A percentile compares a stretch with the other conserved stretches of the same genome.
These are phyloP conservation scores for Aspergillus sclerotiicarbonarius DNA, from an alignment of 495 filamentous ascomycete species.

Conservation along the genomic window DNA sequence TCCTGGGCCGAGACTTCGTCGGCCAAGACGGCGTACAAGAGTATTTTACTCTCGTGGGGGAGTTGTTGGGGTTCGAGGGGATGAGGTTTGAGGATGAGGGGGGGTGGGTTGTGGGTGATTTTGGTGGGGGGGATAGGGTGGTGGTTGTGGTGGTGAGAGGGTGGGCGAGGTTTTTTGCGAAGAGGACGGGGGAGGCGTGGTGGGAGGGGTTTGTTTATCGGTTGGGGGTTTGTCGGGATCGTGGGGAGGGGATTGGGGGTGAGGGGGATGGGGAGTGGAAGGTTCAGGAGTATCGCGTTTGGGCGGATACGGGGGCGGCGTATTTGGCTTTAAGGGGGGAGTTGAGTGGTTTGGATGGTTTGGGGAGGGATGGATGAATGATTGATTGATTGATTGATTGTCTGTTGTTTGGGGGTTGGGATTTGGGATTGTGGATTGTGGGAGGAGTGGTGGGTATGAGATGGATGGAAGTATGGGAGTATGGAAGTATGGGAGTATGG, in stretches of 20 bases:
- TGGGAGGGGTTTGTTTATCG: slow-evolving; percentile 59
- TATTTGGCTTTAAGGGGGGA: slow-evolving; percentile 54
- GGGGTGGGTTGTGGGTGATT: slow-evolving; percentile 50
- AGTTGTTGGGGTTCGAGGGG: slow-evolving; percentile 40
- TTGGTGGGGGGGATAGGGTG: slow-evolving; percentile 15
- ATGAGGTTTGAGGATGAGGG: slow-evolving; percentile 49
- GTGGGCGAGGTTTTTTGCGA: slow-evolving; percentile 49
- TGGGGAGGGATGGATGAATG: no score
- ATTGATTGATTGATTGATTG: no score
- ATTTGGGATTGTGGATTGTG: no score
- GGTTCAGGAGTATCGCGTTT: slow-evolving; percentile 55
- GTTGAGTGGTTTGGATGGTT: no score
- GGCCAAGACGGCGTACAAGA: slow-evolving; percentile 43
- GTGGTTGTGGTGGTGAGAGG: slow-evolving; percentile 50
- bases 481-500: no score
- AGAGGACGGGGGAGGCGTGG: slow-evolving; percentile 51
- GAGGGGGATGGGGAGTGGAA: slow-evolving; percentile 23
- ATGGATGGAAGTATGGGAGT: no score
- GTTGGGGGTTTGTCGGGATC: slow-evolving; percentile 37
- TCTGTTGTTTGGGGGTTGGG: no score
- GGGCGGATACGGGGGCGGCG: slow-evolving; percentile 64
- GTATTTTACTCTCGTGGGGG: slow-evolving; percentile 52
- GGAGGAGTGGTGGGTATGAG: no score
- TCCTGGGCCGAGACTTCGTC: slow-evolving; percentile 54
- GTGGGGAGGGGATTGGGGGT: slow-evolving; percentile 18